Percentiles rank a stretch among this genome's conserved stretches.
These are phyloP conservation scores for Tolypocladium tundrense DNA, from an alignment of 2,329 filamentous ascomycete genomes.

Conservation along the genomic window DNA sequence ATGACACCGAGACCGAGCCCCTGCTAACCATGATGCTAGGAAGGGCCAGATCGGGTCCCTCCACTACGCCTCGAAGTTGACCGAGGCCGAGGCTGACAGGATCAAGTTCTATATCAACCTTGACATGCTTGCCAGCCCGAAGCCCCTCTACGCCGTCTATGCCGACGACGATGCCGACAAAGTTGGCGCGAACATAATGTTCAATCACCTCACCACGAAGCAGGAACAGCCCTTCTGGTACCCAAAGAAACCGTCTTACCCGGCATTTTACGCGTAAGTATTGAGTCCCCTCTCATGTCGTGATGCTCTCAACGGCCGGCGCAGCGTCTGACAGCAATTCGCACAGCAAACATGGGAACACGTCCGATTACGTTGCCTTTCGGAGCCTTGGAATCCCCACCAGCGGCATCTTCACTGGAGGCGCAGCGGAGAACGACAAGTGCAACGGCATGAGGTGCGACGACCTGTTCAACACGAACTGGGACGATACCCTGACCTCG, in stretches of 20 bases:
- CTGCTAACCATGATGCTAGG: conserved; percentile 7
- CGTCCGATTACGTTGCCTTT: conserved; percentile 28
- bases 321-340: neutral
- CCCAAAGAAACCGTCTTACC: too few species aligned
- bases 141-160: conserved; percentile 28
- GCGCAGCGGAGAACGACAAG: conserved; percentile 10
- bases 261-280: too few species aligned
- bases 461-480: neutral
- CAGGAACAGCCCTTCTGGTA: too few species aligned
- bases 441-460: neutral
- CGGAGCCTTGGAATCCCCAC: conserved; percentile 27
- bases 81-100: conserved; percentile 33
- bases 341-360: neutral
- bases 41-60: conserved; percentile 31
- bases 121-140: conserved; percentile 51
- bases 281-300: too few species aligned
- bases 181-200: conserved; percentile 16
- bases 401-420: conserved; percentile 30
- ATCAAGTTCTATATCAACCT: conserved; percentile 60
- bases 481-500: too few species aligned
- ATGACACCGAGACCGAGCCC: neutral
- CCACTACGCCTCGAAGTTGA: conserved; percentile 26
- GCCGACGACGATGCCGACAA: conserved; percentile 27
- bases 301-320: too few species aligned
- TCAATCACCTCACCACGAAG: too few species aligned